Percentiles rank a stretch among this genome's conserved stretches.
phyloP scores from a whole-genome alignment of 129 eudicot species.

The Centaurea solstitialis region DNA sequence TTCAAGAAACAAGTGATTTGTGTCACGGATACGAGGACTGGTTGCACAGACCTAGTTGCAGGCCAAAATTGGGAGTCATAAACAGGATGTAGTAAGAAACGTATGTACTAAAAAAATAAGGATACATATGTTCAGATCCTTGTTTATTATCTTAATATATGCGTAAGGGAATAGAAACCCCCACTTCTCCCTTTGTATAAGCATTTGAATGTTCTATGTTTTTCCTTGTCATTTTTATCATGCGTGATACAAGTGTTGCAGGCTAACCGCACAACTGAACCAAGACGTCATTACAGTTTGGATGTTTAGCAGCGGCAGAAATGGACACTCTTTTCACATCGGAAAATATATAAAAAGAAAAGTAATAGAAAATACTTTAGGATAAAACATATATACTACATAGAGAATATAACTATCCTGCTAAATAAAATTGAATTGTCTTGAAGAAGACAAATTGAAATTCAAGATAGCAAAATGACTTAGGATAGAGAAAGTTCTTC shows the following conservation, averaged over 20 bases:
- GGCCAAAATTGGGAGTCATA: neutral
- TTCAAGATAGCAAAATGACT: neutral
- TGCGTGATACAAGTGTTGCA: neutral
- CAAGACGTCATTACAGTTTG: neutral
- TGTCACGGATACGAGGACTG: constrained; percentile 82
- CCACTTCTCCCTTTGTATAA: neutral
- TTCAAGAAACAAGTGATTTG: constrained; percentile 80
- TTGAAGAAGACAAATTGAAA: neutral
- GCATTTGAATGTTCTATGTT: neutral
- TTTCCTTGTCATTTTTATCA: neutral
- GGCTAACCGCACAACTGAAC: neutral
- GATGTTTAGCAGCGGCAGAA: neutral
- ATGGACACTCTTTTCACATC: neutral
- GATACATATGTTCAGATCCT: neutral
- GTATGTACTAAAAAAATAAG: neutral
- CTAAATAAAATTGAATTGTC: neutral
- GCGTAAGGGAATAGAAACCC: neutral
- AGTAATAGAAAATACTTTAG: neutral
- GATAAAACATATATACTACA: neutral
- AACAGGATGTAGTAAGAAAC: neutral
- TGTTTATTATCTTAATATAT: neutral
- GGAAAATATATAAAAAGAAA: neutral
- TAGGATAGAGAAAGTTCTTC: neutral
- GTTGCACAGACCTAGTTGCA: constrained; percentile 54
- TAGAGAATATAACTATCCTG: neutral